These are phyloP conservation scores for Diaporthe sp. DNA, from an alignment of 2,329 filamentous ascomycete species.

Conservation along the genomic window DNA sequence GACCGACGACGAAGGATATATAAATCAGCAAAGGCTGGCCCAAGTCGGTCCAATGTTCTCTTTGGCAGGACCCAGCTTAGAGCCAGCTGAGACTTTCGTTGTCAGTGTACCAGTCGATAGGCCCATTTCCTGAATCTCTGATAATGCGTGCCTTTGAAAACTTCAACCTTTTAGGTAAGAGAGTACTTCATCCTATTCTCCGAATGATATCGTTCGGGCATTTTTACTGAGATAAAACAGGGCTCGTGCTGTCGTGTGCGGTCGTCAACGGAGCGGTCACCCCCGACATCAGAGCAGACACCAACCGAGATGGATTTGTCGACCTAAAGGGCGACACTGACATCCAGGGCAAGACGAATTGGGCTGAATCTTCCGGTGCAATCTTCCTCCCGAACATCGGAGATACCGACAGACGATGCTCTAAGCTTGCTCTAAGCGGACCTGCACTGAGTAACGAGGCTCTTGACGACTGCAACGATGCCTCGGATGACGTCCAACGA, in stretches of 20 bases:
- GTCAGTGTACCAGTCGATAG: background rate
- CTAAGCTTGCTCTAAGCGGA: background rate
- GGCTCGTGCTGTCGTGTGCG: background rate
- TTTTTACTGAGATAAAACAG: background rate
- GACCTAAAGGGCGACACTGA: background rate
- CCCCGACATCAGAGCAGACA: constrained; percentile 10
- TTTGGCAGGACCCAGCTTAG: background rate
- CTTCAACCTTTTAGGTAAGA: background rate
- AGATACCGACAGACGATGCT: constrained; percentile 10
- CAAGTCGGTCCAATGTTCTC: background rate
- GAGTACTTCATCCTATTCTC: rapidly evolving
- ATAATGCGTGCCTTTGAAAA: background rate
- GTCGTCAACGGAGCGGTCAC: background rate
- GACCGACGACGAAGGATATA: background rate
- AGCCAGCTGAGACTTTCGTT: background rate
- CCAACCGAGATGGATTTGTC: background rate
- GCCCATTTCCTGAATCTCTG: background rate
- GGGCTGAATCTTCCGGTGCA: background rate
- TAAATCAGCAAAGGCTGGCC: background rate
- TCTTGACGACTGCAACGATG: constrained; percentile 9
- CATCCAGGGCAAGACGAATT: background rate
- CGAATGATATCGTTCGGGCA: background rate
- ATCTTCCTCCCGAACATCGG: constrained; percentile 4
- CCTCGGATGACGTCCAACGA: background rate
- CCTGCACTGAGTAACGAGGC: constrained; percentile 1